Conservation (phyloP, 305 asterid species). For the Nicotiana rustica region DNA sequence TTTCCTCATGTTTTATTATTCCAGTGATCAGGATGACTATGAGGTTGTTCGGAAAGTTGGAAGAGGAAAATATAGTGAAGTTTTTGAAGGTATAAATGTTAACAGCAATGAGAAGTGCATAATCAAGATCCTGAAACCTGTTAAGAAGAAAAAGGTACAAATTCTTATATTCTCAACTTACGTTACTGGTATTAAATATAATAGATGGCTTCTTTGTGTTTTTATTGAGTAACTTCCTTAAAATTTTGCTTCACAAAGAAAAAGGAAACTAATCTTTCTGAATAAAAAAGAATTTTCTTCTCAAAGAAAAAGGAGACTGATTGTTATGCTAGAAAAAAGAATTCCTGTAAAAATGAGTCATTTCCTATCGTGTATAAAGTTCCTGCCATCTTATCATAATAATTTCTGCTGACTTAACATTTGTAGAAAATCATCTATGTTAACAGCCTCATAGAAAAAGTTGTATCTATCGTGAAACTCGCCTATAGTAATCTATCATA, state of each 20-base stretch:
- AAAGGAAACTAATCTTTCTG: too few relatives aligned
- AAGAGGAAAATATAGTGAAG: slow-evolving; percentile 85
- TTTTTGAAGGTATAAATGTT: slow-evolving; percentile 73
- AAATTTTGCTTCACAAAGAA: neutral
- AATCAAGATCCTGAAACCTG: slow-evolving; percentile 76
- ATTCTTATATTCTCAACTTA: slow-evolving; percentile 17
- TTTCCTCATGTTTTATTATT: slow-evolving; percentile 38
- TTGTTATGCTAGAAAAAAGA: neutral
- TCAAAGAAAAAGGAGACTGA: neutral
- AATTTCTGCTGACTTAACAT: slow-evolving; percentile 1
- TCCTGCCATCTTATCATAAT: neutral
- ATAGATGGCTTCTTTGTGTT: neutral
- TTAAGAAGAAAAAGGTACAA: slow-evolving; percentile 75
- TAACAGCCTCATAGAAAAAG: neutral
- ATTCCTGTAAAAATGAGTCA: neutral
- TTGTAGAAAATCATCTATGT: neutral
- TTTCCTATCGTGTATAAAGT: slow-evolving; percentile 7
- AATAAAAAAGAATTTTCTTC: too few relatives aligned
- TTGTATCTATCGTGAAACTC: slow-evolving; percentile 2
- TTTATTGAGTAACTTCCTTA: neutral
- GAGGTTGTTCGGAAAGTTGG: slow-evolving; percentile 83
- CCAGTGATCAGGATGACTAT: slow-evolving; percentile 76
- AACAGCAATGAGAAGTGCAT: slow-evolving; percentile 64
- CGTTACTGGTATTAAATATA: neutral
- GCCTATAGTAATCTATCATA: neutral